A percentile compares a stretch with the other conserved stretches of the same genome.
phyloP scores from a whole-genome alignment of 805 yeast genomes.

The Schwanniomyces polymorphus region DNA sequence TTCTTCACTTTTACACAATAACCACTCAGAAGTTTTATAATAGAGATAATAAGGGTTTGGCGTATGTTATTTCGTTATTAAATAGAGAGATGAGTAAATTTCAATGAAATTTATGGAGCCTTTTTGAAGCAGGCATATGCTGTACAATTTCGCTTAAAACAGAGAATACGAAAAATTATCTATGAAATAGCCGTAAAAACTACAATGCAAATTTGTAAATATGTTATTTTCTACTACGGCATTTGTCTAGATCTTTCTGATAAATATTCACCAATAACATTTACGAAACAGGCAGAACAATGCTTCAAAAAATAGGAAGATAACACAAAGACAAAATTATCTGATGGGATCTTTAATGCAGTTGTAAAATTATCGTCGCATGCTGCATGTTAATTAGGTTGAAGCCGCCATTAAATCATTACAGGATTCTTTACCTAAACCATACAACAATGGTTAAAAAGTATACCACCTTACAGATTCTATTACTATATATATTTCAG shows the following conservation, averaged over 20 bases:
- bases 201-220: too few relatives aligned
- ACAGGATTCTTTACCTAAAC: neutral
- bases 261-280: neutral
- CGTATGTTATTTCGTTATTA: too few relatives aligned
- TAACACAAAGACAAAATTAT: neutral
- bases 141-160: too few relatives aligned
- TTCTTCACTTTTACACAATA: too few relatives aligned
- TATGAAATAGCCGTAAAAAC: too few relatives aligned
- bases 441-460: neutral
- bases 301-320: neutral
- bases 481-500: neutral
- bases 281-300: neutral
- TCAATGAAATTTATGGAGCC: too few relatives aligned
- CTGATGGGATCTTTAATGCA: neutral
- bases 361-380: neutral
- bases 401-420: neutral
- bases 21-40: too few relatives aligned
- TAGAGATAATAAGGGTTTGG: too few relatives aligned
- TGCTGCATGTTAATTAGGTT: neutral
- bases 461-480: too few relatives aligned
- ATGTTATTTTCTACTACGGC: neutral
- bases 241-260: neutral
- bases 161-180: too few relatives aligned
- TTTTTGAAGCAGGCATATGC: too few relatives aligned
- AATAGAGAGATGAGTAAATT: too few relatives aligned